Conservation (phyloP, 2,329 filamentous ascomycete genomes). For the Dactylellina leptospora region DNA sequence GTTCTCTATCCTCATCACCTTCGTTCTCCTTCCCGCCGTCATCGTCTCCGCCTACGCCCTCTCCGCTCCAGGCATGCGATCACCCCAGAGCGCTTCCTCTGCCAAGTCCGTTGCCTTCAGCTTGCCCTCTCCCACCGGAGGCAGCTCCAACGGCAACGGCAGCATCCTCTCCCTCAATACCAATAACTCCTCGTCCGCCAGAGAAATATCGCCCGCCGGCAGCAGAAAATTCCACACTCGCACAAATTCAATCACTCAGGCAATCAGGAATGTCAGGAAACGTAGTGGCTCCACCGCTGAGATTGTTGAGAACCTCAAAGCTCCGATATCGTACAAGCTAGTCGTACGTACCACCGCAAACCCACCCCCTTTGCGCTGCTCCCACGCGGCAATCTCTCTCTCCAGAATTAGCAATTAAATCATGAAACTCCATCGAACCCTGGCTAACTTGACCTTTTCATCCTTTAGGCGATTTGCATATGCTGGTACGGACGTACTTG, state of each 20-base stretch:
- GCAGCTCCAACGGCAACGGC: slow-evolving; percentile 29
- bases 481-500: slow-evolving; percentile 36
- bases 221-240: slow-evolving; percentile 35
- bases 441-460: slow-evolving; percentile 16
- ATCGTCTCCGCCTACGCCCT: too few relatives aligned
- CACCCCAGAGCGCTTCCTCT: slow-evolving; percentile 47
- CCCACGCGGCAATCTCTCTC: too few relatives aligned
- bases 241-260: slow-evolving; percentile 48
- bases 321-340: slow-evolving; percentile 52
- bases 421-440: too few relatives aligned
- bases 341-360: slow-evolving; percentile 40
- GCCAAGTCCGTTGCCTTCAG: slow-evolving; percentile 41
- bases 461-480: slow-evolving; percentile 41
- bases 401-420: too few relatives aligned
- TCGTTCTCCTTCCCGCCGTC: background rate
- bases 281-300: slow-evolving; percentile 50
- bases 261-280: slow-evolving; percentile 44
- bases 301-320: slow-evolving; percentile 52
- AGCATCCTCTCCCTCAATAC: slow-evolving; percentile 20
- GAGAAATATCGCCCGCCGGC: slow-evolving; percentile 44
- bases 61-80: slow-evolving; percentile 40
- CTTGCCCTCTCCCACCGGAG: background rate
- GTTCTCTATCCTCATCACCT: background rate
- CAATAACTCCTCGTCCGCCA: slow-evolving; percentile 8
- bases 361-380: too few relatives aligned